Evolutionary conservation across 108 stramenopile species (phyloP), one percentile per base, ranked within the genome.

Genomic region (Cyclotella kingstonii): DNA sequence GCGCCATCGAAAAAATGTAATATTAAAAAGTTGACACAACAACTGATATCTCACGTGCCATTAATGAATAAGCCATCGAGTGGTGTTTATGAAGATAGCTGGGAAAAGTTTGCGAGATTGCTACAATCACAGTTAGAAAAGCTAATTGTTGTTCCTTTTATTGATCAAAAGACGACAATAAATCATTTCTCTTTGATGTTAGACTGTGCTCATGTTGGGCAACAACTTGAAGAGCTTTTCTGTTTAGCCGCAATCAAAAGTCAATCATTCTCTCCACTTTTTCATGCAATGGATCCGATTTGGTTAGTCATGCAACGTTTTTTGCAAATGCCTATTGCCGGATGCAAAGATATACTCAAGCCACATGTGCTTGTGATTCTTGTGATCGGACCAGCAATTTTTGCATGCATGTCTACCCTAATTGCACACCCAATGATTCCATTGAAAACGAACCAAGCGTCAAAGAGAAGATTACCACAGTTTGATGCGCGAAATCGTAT

Each of bases 241-340:
- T 11, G 50, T 49, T 9, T 50, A 14, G 53, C 40, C 15, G 48
- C 73, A 9, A 51, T 22, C 26, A 25, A 33, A 5, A 26, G 62
- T 19, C 15, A 2, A 41, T 52, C 68, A 42, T 67, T 75, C 50
- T 60, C 54, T 27, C 60, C 73, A 19, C 42, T 42, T 29, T 23
- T 54, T n/a, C 65, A 75, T 67, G 65, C 35, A 6, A 39, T 75
- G 28, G 65, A 75, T 35, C 73, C 73, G 35, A 66, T 49, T 19
- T 66, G 73, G 73, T 39, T 25, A 23, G 52, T 65, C 4, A 34
- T 75, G 29, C 65, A 75, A 31, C 21, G 63, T 27, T 55, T 75
- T n/a, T 27, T 66, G 8, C 58, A 53, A 28, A 11, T 19, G 1
- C 41, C 50, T 0, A 18, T 51, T 14, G 51, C 36, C 48, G 29